Evolutionary conservation across 2,329 filamentous ascomycete species (phyloP).

Genomic region (Amesomyces nigricolor): DNA sequence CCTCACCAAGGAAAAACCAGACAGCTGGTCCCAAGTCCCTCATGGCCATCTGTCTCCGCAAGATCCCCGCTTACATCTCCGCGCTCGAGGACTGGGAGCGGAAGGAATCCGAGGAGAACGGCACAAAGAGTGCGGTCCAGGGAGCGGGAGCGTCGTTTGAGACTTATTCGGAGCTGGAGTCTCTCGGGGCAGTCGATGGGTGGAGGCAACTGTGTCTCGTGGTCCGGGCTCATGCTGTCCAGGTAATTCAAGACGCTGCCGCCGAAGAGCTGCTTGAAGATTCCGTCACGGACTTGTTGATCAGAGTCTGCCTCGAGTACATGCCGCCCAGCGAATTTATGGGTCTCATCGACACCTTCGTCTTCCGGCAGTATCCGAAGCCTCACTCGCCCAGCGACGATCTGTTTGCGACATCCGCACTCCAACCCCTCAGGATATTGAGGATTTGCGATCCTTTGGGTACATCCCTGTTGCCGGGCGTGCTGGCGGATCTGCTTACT

Average conservation of each 20-base stretch:
- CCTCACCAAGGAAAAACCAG: constrained; percentile 24
- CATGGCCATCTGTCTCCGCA: constrained; percentile 44
- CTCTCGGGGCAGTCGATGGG: constrained; percentile 37
- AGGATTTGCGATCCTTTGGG: constrained; percentile 7
- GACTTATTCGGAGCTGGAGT: constrained; percentile 46
- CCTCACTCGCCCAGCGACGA: constrained; percentile 28
- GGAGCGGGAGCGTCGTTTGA: constrained; percentile 37
- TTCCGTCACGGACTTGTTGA: constrained; percentile 36
- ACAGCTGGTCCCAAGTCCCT: constrained; percentile 36
- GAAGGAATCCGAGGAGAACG: constrained; percentile 35
- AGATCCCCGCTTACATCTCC: constrained; percentile 43
- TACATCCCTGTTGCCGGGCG: constrained; percentile 32
- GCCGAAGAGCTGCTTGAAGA: constrained; percentile 38
- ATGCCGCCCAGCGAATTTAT: constrained; percentile 37
- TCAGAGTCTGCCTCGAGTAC: constrained; percentile 37
- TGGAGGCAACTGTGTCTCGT: constrained; percentile 43
- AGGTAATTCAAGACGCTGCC: constrained; percentile 39
- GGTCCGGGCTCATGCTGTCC: constrained; percentile 43
- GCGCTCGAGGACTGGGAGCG: constrained; percentile 41
- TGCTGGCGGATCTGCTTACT: constrained; percentile 34
- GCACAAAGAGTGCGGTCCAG: constrained; percentile 33
- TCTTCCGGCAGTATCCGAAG: constrained; percentile 32
- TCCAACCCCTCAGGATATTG: constrained; percentile 31
- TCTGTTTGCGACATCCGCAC: constrained; percentile 26
- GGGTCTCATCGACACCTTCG: constrained; percentile 35